Percentiles rank a stretch among this genome's conserved stretches.
phyloP scores from a whole-genome alignment of 176 grass and related monocot genomes.

The Zizania latifolia region DNA sequence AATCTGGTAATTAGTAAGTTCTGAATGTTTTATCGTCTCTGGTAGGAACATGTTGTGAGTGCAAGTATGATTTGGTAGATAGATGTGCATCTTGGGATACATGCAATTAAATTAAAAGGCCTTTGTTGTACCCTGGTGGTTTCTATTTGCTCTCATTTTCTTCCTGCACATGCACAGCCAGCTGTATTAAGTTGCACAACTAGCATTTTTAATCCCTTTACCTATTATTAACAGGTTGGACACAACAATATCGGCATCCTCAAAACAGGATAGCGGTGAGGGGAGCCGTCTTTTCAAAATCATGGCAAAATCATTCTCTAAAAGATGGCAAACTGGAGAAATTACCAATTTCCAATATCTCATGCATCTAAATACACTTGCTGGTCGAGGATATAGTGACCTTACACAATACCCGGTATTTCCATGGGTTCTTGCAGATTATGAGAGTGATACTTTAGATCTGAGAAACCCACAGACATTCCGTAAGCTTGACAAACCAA shows the following conservation, averaged over 20 bases:
- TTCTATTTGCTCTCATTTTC: slow-evolving; percentile 2
- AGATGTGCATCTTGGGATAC: neutral
- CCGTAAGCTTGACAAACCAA: slow-evolving; percentile 96
- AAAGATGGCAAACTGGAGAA: slow-evolving; percentile 98
- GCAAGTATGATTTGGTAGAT: neutral
- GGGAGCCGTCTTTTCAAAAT: slow-evolving; percentile 83
- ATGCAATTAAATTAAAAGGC: neutral
- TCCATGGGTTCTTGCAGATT: slow-evolving; percentile 98
- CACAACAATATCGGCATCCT: slow-evolving; percentile 91
- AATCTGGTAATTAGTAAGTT: neutral
- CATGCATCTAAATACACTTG: slow-evolving; percentile 98
- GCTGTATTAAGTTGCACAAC: neutral
- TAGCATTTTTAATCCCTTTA: slow-evolving; percentile 15
- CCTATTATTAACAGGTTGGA: slow-evolving; percentile 64
- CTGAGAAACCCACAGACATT: slow-evolving; percentile 67
- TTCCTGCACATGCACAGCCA: neutral
- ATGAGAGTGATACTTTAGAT: slow-evolving; percentile 85
- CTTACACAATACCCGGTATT: slow-evolving; percentile 99
- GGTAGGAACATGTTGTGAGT: neutral
- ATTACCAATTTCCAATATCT: slow-evolving; percentile 99
- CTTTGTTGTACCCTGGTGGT: neutral
- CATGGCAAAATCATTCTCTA: slow-evolving; percentile 90
- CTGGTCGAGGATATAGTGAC: slow-evolving; percentile 95
- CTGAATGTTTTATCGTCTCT: neutral
- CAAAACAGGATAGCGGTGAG: slow-evolving; percentile 84